Evolutionary conservation across 345 rosid species (phyloP), one percentile per base, ranked within the genome.

Genomic region (Ceriops tagal): DNA sequence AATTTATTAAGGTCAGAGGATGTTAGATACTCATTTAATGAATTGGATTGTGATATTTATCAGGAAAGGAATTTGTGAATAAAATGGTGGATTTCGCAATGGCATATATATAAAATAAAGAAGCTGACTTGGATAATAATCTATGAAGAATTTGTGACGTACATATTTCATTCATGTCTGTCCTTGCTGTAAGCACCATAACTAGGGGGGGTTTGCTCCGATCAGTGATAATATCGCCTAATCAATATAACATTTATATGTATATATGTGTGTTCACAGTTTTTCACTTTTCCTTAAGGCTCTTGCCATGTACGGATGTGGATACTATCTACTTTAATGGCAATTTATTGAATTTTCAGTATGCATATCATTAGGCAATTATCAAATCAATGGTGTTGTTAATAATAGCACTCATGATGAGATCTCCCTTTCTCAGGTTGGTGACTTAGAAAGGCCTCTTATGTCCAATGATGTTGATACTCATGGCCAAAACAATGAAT

Each of bases 371-470:
- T 20, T 16, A 21, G 21, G 63, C 51, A 21, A 55, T 22, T 22
- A 20, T 22, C 15, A 7, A 3, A 21, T 21, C 11, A 22, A 5
- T 16, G 13, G 26, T 65, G 26, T 53, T 61, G 74, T 18, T 74
- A 11, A 56, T 74, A 11, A 56, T 66, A 65, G 71, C 62, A 34
- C 37, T 15, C 16, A 13, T 62, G 21, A 39, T 66, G 62, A 67
- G 15, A 32, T 52, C 26, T 46, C 24, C 10, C 20, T 71, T 71
- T 71, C 55, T 39, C 66, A 91, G 96, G 79, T 65, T 21, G 89
- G 76, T 53, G 96, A 87, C 53, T 77, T 90, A 71, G 93, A 88
- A 70, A 81, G 92, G 73, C 93, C 96, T 28, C 93, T 95, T 73
- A 72, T 92, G 34, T 74, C 88, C 16, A 88, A 87, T 75, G 77